Evolutionary conservation across 768 basidiomycete species (phyloP).

Genomic region (Suillus bovinus): DNA sequence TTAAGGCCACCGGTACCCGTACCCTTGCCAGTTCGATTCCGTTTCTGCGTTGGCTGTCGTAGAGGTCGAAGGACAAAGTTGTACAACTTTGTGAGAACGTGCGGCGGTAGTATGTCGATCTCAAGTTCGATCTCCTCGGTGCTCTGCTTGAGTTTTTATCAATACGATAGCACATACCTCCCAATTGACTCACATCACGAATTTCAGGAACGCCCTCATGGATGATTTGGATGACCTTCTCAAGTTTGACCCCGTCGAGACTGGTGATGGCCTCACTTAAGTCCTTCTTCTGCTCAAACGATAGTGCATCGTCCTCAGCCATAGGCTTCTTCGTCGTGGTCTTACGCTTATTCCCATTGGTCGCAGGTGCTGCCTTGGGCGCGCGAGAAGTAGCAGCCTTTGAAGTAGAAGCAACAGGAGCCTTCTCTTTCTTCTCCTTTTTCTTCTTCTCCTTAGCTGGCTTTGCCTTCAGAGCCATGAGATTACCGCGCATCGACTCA

Average conservation of each 20-base stretch:
- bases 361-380: slow-evolving; percentile 41
- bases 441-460: slow-evolving; percentile 68
- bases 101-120: slow-evolving; percentile 86
- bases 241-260: slow-evolving; percentile 81
- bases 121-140: slow-evolving; percentile 98
- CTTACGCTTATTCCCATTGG: slow-evolving; percentile 50
- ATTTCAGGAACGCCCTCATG: slow-evolving; percentile 93
- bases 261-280: slow-evolving; percentile 90
- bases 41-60: slow-evolving; percentile 64
- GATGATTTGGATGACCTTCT: slow-evolving; percentile 93
- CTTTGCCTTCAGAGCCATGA: slow-evolving; percentile 59
- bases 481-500: slow-evolving; percentile 69
- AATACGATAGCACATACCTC: slow-evolving; percentile 15
- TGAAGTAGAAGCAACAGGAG: slow-evolving; percentile 61
- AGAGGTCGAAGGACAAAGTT: slow-evolving; percentile 89
- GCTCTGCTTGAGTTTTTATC: slow-evolving; percentile 53
- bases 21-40: slow-evolving; percentile 70
- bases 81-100: slow-evolving; percentile 90
- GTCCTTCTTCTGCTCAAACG: slow-evolving; percentile 98
- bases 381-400: slow-evolving; percentile 53
- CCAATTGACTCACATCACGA: slow-evolving; percentile 68
- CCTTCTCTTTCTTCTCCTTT: slow-evolving; percentile 64
- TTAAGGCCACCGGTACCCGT: slow-evolving; percentile 88
- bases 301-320: slow-evolving; percentile 78
- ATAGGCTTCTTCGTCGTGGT: slow-evolving; percentile 62